These are phyloP conservation scores for Agaricales sp. DNA, from an alignment of 1,284 basidiomycete genomes.

Conservation along the genomic window DNA sequence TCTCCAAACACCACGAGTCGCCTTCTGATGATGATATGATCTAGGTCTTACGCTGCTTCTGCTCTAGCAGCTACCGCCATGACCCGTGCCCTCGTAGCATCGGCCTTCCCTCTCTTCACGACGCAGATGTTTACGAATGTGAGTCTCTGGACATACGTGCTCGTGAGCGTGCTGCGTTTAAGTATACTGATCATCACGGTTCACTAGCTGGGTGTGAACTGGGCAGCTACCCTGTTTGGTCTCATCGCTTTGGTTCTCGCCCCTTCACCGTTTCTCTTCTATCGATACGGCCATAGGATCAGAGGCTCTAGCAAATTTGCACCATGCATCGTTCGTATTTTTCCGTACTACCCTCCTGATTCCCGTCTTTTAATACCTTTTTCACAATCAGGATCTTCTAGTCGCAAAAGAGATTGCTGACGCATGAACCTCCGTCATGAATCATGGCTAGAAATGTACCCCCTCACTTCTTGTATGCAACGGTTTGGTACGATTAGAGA, in stretches of 20 bases:
- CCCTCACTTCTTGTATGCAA: no score
- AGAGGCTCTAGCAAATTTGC: conserved; percentile 39
- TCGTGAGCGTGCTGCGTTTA: no score
- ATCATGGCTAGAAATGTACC: no score
- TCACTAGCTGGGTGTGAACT: conserved; percentile 40
- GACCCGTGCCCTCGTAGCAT: conserved; percentile 51
- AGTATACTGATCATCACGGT: conserved; percentile 6
- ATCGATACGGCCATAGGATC: conserved; percentile 41
- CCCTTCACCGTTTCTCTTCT: conserved; percentile 53
- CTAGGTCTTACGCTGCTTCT: conserved; percentile 50
- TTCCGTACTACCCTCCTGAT: no score
- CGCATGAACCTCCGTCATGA: no score
- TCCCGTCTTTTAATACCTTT: no score
- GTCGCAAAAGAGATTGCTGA: no score
- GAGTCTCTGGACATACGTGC: not conserved
- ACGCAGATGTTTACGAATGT: conserved; percentile 48
- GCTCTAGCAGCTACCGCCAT: conserved; percentile 69
- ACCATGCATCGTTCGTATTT: conserved; percentile 34
- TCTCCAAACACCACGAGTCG: conserved; percentile 6
- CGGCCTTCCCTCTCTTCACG: conserved; percentile 64
- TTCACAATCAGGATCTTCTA: no score
- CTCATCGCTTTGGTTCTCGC: conserved; percentile 38
- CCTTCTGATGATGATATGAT: conserved; percentile 1
- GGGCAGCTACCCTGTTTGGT: conserved; percentile 46
- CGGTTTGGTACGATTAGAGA: no score